phyloP scores from a whole-genome alignment of 192 early-diverging fungal species.

The Gaertneriomyces semiglobifer region DNA sequence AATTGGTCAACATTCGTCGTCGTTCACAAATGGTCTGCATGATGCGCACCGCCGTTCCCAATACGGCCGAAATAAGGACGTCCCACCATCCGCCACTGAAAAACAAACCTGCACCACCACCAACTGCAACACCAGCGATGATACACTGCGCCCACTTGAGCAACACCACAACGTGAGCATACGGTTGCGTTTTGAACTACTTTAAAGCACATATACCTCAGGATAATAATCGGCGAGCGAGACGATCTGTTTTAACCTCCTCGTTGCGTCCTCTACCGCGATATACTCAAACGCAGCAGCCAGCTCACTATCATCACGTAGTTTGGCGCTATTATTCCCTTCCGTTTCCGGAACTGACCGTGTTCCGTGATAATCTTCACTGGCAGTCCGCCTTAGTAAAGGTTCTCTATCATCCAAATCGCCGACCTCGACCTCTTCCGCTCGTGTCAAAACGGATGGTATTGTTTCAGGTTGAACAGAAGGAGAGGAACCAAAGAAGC shows the following conservation, averaged over 20 bases:
- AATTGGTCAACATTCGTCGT: conserved; percentile 21
- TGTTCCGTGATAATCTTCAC: too few species aligned
- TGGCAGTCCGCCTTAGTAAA: too few species aligned
- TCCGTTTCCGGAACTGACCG: not conserved
- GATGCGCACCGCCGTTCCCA: conserved; percentile 16
- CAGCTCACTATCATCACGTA: conserved; percentile 5
- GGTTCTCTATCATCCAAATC: too few species aligned
- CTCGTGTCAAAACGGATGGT: too few species aligned
- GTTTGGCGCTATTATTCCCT: not conserved
- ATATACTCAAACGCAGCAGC: conserved; percentile 28
- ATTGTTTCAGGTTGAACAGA: too few species aligned
- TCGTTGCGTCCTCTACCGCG: conserved; percentile 32
- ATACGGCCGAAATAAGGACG: conserved; percentile 16
- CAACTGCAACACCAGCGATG: conserved; percentile 17
- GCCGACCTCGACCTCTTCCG: too few species aligned
- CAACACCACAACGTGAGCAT: not conserved
- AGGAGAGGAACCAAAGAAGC: not conserved
- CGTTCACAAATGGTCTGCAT: conserved; percentile 17
- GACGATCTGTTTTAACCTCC: conserved; percentile 30
- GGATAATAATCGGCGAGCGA: conserved; percentile 30
- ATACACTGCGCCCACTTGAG: conserved; percentile 24
- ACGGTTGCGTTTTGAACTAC: not conserved
- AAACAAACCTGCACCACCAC: conserved; percentile 27
- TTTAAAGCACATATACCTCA: not conserved
- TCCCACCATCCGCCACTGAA: conserved; percentile 35